phyloP scores from a whole-genome alignment of 2,329 filamentous ascomycete species.

The Monilinia fructicola region DNA sequence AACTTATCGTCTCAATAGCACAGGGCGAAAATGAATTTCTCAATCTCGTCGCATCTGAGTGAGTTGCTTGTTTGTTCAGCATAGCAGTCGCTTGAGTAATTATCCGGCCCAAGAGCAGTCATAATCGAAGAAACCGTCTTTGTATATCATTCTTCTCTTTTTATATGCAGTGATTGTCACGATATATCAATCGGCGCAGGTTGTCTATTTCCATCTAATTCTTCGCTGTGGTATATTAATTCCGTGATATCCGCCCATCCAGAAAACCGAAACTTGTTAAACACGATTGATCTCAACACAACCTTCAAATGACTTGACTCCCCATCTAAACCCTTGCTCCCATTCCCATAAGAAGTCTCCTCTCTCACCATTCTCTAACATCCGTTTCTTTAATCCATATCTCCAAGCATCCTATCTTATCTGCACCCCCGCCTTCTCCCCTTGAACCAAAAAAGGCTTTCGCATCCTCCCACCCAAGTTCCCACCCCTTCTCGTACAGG shows the following conservation, averaged over 20 bases:
- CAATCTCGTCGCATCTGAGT: too few relatives aligned
- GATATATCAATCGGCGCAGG: too few relatives aligned
- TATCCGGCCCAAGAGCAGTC: too few relatives aligned
- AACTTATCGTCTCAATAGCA: too few relatives aligned
- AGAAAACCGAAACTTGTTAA: neutral
- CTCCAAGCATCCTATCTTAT: constrained; percentile 57
- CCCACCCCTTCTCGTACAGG: constrained; percentile 56
- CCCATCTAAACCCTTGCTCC: constrained; percentile 45
- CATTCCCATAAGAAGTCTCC: constrained; percentile 46
- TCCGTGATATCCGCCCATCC: neutral
- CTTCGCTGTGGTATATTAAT: too few relatives aligned
- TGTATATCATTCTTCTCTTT: too few relatives aligned
- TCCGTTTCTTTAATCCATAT: constrained; percentile 58
- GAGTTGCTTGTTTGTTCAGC: too few relatives aligned
- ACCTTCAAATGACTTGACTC: constrained; percentile 40
- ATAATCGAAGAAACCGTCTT: too few relatives aligned
- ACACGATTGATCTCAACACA: constrained; percentile 26
- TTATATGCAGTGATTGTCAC: too few relatives aligned
- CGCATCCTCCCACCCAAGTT: constrained; percentile 56
- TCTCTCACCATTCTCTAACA: constrained; percentile 51
- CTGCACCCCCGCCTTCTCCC: constrained; percentile 44
- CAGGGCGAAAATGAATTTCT: too few relatives aligned
- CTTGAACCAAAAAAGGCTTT: constrained; percentile 50
- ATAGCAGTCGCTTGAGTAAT: too few relatives aligned
- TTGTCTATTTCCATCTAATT: too few relatives aligned